A percentile compares a stretch with the other conserved stretches of the same genome.
Conservation (phyloP, 1,284 basidiomycete genomes). For the Schizophyllum commune region DNA sequence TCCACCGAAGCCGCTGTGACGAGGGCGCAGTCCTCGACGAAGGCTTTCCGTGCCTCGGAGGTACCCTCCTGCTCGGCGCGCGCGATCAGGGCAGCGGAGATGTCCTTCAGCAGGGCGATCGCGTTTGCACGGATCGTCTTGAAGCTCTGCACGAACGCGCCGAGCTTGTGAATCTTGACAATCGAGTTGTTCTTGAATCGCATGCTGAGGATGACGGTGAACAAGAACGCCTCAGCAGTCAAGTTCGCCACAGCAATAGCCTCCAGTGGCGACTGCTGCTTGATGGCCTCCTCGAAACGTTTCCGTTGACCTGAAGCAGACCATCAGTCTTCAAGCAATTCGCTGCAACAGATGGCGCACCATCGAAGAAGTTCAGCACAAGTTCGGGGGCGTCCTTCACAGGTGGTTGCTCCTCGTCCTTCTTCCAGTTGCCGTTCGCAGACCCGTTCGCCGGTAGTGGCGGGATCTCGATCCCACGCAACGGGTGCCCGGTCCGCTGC, state of each 20-base stretch:
- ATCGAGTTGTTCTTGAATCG: conserved; percentile 64
- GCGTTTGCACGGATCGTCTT: conserved; percentile 54
- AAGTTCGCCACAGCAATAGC: conserved; percentile 62
- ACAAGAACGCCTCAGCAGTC: conserved; percentile 51
- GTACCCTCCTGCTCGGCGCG: conserved; percentile 43
- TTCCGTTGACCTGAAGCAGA: conserved; percentile 33
- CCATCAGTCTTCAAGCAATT: conserved; percentile 1
- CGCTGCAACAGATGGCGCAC: conserved; percentile 22
- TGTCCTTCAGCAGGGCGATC: conserved; percentile 42
- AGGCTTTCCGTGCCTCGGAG: conserved; percentile 40
- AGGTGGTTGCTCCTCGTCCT: conserved; percentile 58
- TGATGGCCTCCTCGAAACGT: conserved; percentile 39
- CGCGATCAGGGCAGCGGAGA: conserved; percentile 44
- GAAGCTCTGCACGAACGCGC: conserved; percentile 53
- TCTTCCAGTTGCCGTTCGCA: conserved; percentile 45
- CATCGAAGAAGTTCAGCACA: conserved; percentile 53
- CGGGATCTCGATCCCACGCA: conserved; percentile 52
- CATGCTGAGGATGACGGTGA: conserved; percentile 55
- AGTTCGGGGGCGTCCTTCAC: conserved; percentile 51
- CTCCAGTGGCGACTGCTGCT: conserved; percentile 35
- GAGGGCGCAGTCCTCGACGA: conserved; percentile 43
- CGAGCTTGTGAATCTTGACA: conserved; percentile 66
- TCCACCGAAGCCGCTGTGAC: conserved; percentile 41
- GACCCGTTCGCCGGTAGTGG: conserved; percentile 28
- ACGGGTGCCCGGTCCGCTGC: conserved; percentile 57